These are phyloP conservation scores for Epichloe scottii DNA, from an alignment of 2,329 filamentous ascomycete genomes.

Conservation along the genomic window DNA sequence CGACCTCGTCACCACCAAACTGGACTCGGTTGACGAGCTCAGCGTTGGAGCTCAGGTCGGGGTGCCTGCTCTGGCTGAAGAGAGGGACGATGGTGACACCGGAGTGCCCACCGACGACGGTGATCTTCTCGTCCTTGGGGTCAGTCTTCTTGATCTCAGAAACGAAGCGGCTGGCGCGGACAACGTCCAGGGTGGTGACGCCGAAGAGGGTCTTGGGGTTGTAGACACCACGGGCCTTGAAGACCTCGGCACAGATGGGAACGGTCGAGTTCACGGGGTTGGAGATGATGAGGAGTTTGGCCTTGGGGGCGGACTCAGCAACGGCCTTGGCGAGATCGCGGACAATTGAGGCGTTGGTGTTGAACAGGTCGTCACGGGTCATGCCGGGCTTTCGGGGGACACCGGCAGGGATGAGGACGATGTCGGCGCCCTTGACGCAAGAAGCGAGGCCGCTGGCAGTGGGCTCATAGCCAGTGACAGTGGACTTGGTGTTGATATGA, in stretches of 20 bases:
- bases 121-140: constrained; percentile 86
- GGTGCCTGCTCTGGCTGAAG: constrained; percentile 85
- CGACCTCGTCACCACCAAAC: constrained; percentile 98
- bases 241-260: constrained; percentile 92
- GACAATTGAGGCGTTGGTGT: constrained; percentile 99
- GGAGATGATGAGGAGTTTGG: constrained; percentile 93
- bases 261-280: constrained; percentile 99
- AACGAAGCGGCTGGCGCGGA: constrained; percentile 96
- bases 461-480: constrained; percentile 78
- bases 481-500: constrained; percentile 99
- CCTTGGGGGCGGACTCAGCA: constrained; percentile 77
- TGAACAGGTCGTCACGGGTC: constrained; percentile 99
- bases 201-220: constrained; percentile 98
- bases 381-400: constrained; percentile 99
- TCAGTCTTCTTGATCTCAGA: constrained; percentile 84
- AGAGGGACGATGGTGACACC: constrained; percentile 97
- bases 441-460: constrained; percentile 61
- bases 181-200: constrained; percentile 97
- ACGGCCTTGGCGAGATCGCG: constrained; percentile 93
- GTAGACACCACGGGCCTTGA: constrained; percentile 92
- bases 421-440: constrained; percentile 76
- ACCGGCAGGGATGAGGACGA: constrained; percentile 95
- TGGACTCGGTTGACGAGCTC: constrained; percentile 87
- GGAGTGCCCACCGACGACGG: constrained; percentile 93
- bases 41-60: constrained; percentile 65